phyloP scores from a whole-genome alignment of 2,329 filamentous ascomycete species.

The Trichoderma sp. region DNA sequence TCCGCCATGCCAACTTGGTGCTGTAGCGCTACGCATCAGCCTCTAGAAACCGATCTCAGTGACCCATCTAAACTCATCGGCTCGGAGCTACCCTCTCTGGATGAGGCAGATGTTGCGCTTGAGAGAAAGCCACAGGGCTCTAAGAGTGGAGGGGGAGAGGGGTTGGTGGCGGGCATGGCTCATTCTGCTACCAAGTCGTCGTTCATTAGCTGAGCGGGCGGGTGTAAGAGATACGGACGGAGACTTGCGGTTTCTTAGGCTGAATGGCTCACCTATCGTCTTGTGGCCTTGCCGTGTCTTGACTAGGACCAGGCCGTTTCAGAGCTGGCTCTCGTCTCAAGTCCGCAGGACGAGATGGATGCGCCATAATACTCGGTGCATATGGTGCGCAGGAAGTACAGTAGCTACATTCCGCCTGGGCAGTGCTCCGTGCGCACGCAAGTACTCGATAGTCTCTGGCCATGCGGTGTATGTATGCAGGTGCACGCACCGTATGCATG shows the following conservation, averaged over 20 bases:
- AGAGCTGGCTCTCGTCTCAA: slow-evolving; percentile 15
- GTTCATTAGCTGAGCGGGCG: slow-evolving; percentile 19
- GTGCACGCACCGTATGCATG: slow-evolving; percentile 2
- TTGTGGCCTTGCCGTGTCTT: slow-evolving; percentile 15
- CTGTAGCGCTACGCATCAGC: not conserved
- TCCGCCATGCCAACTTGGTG: not conserved
- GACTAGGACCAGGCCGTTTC: slow-evolving; percentile 20
- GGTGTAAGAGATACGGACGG: slow-evolving; percentile 18
- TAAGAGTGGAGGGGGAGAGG: slow-evolving; percentile 13
- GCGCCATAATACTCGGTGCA: slow-evolving; percentile 6
- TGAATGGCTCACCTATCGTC: slow-evolving; percentile 17
- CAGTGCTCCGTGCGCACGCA: not conserved
- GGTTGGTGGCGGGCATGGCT: slow-evolving; percentile 19
- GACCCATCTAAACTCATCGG: not conserved
- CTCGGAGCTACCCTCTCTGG: slow-evolving; percentile 5
- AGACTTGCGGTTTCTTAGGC: slow-evolving; percentile 19
- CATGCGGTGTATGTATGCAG: slow-evolving; percentile 1
- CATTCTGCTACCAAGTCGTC: not conserved
- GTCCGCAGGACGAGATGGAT: slow-evolving; percentile 6
- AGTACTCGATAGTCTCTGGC: slow-evolving; percentile 1
- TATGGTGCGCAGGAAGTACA: not conserved
- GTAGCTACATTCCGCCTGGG: not conserved
- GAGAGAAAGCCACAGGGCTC: slow-evolving; percentile 7
- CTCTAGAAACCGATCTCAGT: not conserved
- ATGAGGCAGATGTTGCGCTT: slow-evolving; percentile 6